These are phyloP conservation scores for Aspergillus bombycis DNA, from an alignment of 2,329 filamentous ascomycete species.

Conservation along the genomic window DNA sequence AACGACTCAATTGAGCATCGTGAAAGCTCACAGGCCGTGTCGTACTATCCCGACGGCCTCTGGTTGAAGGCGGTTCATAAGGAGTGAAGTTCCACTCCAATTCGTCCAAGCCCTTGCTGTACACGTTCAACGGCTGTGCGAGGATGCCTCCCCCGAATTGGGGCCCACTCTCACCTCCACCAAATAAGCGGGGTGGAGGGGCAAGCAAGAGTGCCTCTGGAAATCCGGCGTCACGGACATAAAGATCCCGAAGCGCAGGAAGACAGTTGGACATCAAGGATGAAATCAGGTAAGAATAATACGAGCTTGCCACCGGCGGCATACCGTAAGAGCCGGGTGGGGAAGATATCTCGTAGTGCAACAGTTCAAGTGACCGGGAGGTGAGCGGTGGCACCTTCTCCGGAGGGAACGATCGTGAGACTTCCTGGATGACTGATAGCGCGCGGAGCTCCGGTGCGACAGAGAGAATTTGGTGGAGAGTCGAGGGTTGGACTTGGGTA, in stretches of 20 bases:
- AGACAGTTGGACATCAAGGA: constrained; percentile 77
- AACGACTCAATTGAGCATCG: constrained; percentile 52
- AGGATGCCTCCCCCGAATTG: constrained; percentile 41
- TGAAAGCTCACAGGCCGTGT: constrained; percentile 52
- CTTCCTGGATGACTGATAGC: constrained; percentile 60
- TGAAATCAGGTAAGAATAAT: constrained; percentile 84
- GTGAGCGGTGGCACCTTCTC: constrained; percentile 64
- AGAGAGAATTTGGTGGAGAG: constrained; percentile 47
- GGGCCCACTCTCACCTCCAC: constrained; percentile 35
- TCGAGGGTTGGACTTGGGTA: constrained; percentile 63
- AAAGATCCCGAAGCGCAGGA: constrained; percentile 74
- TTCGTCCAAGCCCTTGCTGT: constrained; percentile 68
- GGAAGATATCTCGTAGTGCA: constrained; percentile 80
- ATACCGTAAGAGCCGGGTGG: constrained; percentile 60
- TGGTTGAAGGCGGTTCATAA: constrained; percentile 53
- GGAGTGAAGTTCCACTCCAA: constrained; percentile 69
- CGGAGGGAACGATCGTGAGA: constrained; percentile 60
- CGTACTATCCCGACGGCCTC: constrained; percentile 40
- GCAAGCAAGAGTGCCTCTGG: constrained; percentile 76
- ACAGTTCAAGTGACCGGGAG: constrained; percentile 68
- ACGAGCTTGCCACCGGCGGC: constrained; percentile 58
- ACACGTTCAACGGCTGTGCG: constrained; percentile 63
- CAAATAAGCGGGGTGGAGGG: constrained; percentile 63
- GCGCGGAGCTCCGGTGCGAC: constrained; percentile 45
- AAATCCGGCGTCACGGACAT: constrained; percentile 83